Evolutionary conservation across 768 basidiomycete species (phyloP).

Genomic region (Tricholoma saponaceum): DNA sequence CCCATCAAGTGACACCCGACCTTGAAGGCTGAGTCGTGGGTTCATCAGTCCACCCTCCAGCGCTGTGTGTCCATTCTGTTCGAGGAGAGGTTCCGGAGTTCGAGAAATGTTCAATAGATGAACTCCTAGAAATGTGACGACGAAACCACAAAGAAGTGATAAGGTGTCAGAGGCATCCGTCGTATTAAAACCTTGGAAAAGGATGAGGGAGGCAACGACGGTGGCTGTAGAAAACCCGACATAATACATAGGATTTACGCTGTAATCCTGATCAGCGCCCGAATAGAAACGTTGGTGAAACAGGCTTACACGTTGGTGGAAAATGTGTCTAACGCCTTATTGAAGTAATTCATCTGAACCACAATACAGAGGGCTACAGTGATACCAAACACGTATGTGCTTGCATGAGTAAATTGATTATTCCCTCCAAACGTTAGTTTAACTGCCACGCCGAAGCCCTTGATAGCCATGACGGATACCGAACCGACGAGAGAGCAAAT

Average conservation of each 20-base stretch:
- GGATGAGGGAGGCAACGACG: constrained; percentile 89
- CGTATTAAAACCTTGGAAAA: constrained; percentile 98
- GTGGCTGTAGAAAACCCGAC: constrained; percentile 95
- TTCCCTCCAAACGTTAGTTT: constrained; percentile 91
- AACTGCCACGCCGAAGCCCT: constrained; percentile 95
- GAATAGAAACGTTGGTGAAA: neutral
- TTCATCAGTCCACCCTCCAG: constrained; percentile 69
- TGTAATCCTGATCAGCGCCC: constrained; percentile 23
- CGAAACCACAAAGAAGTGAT: constrained; percentile 86
- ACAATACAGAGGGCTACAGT: constrained; percentile 82
- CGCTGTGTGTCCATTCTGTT: constrained; percentile 37
- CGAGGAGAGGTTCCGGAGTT: constrained; percentile 40
- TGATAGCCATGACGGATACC: constrained; percentile 98
- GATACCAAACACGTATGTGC: constrained; percentile 94
- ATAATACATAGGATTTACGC: constrained; percentile 97
- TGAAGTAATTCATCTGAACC: constrained; percentile 95
- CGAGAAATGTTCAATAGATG: constrained; percentile 87
- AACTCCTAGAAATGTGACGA: constrained; percentile 95
- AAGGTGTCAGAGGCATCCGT: constrained; percentile 75
- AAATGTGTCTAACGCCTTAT: constrained; percentile 95
- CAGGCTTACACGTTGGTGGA: constrained; percentile 90
- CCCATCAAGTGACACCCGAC: constrained; percentile 75
- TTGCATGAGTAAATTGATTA: constrained; percentile 92
- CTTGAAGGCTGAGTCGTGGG: constrained; percentile 76
- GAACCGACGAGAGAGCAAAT: constrained; percentile 96